Evolutionary conservation across 108 stramenopile species (phyloP), one percentile per base, ranked within the genome.

Genomic region (Nannochloropsis gaditana): DNA sequence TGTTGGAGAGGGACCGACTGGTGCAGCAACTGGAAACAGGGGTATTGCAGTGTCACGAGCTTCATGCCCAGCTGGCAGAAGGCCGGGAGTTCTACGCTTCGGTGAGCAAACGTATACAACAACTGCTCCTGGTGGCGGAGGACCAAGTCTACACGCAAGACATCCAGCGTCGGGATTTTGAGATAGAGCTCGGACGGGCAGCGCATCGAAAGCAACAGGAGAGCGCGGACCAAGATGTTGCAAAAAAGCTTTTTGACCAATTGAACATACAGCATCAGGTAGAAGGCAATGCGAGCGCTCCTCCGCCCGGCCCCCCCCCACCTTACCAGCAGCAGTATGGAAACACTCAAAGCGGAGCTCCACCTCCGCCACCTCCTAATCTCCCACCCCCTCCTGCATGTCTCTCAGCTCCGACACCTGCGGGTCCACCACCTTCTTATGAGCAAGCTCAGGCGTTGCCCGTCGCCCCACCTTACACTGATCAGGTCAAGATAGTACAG

Each of bases 111-210:
- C 41, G 84, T 45, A 79, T 87, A 83, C 80, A 44, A 21, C 87
- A 84, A 43, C 87, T 87, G 41, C 79, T 82, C 79, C 87, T 84
- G 87, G 82, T 83, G 43, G 79, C 83, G 79, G 84, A 87, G 50
- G 87, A 87, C 43, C 85, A 86, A 81, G 81, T 86, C 47, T 86
- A 86, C 82, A 86, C 85, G 45, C 85, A 86, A 41, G 81, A 31
- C 42, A 80, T 86, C 5, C 81, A 82, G 31, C 45, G 85, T 45
- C 81, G 85, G 10, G 85, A 86, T 31, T 86, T 86, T 43, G 85
- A 86, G 85, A 81, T 86, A 47, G 85, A 81, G 41, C 81, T 41
- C 82, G 47, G 45, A n/a, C 85, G 82, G 41, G 47, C 81, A 2
- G 41, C 81, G n/a, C 45, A 86, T 45, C 81, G 85, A 17, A 44